Evolutionary conservation across 768 basidiomycete genomes (phyloP).

Genomic region (Pholiota molesta): DNA sequence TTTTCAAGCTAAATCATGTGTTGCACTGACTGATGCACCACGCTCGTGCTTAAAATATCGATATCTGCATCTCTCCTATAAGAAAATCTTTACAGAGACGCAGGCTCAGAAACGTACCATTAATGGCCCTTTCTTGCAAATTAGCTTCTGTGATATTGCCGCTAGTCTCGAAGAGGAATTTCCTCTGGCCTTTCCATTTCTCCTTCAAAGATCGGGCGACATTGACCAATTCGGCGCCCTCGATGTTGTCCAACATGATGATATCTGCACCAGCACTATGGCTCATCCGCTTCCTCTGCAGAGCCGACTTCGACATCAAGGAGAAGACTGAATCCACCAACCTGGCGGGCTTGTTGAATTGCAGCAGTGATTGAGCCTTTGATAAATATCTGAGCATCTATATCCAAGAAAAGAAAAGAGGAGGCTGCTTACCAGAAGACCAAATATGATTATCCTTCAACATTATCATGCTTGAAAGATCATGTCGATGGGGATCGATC

Average conservation of each 20-base stretch:
- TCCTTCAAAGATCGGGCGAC: conserved; percentile 75
- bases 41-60: conserved; percentile 92
- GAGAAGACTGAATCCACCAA: conserved; percentile 89
- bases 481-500: conserved; percentile 95
- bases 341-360: conserved; percentile 80
- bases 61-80: conserved; percentile 60
- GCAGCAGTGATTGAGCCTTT: conserved; percentile 90
- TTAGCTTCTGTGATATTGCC: conserved; percentile 94
- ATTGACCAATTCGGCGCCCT: conserved; percentile 68
- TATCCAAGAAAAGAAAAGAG: conserved; percentile 4
- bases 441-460: conserved; percentile 99
- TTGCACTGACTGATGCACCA: conserved; percentile 88
- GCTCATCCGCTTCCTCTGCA: conserved; percentile 94
- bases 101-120: conserved; percentile 54
- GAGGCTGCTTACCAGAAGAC: conserved; percentile 74
- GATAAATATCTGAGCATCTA: conserved; percentile 9
- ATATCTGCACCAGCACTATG: conserved; percentile 95
- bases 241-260: conserved; percentile 94
- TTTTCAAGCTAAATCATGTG: conserved; percentile 98
- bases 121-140: conserved; percentile 76
- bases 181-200: conserved; percentile 79
- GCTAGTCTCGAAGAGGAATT: conserved; percentile 91
- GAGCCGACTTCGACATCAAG: conserved; percentile 93
- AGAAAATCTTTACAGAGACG: background rate
- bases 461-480: conserved; percentile 99